These are phyloP conservation scores for Tricholoma sp. DNA, from an alignment of 768 basidiomycete genomes.

Conservation along the genomic window DNA sequence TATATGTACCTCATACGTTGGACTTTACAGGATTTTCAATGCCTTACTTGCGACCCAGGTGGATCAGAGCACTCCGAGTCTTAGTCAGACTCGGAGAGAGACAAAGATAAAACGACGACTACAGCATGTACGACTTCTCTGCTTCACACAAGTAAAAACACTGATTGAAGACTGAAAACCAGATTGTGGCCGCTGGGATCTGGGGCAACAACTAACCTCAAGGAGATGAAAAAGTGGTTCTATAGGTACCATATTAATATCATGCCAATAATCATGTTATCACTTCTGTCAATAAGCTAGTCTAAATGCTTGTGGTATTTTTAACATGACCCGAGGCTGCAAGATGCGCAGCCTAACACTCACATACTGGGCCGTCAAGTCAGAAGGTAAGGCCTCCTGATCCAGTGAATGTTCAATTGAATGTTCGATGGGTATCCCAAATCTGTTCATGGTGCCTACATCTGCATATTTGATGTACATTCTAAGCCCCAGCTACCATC, in stretches of 20 bases:
- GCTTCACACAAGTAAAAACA: not conserved
- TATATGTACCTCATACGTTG: not conserved
- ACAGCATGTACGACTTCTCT: not conserved
- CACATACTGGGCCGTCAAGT: not conserved
- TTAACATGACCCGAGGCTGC: not conserved
- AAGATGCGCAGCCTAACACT: not conserved
- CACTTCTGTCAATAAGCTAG: not conserved
- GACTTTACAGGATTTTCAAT: not conserved
- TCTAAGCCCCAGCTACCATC: not conserved
- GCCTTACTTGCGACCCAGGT: not conserved
- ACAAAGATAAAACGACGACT: not conserved
- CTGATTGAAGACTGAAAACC: not conserved
- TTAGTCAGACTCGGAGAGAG: not conserved
- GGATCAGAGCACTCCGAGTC: not conserved
- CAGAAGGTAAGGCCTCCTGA: too few relatives aligned
- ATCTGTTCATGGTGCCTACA: not conserved
- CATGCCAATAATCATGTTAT: not conserved
- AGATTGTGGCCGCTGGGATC: not conserved
- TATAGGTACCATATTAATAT: not conserved
- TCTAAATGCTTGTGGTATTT: not conserved
- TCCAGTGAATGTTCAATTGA: not conserved
- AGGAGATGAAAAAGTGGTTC: not conserved
- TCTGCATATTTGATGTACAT: not conserved
- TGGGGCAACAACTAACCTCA: not conserved
- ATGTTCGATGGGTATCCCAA: not conserved